phyloP scores from a whole-genome alignment of 352 stramenopile genomes.

The Achlya hypogyna region DNA sequence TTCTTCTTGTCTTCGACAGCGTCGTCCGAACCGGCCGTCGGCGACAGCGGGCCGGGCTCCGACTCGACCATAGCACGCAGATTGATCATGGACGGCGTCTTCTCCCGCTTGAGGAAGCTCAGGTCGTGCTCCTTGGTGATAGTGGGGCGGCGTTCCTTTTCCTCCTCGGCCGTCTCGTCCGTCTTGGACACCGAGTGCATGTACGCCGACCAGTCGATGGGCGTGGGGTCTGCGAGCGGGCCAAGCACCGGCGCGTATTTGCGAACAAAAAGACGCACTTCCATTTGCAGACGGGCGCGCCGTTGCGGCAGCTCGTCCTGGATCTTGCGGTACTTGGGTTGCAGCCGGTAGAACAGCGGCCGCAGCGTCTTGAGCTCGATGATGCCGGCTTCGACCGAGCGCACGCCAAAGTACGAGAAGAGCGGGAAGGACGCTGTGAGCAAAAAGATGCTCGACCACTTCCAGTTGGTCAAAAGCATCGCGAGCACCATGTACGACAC shows the following conservation, averaged over 20 bases:
- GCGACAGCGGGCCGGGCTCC: neutral
- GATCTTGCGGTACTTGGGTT: conserved; percentile 65
- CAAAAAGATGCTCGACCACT: conserved; percentile 75
- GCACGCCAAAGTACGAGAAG: conserved; percentile 84
- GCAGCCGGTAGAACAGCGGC: conserved; percentile 69
- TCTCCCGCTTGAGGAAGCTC: conserved; percentile 44
- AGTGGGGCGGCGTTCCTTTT: conserved; percentile 30
- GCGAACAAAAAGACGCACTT: conserved; percentile 66
- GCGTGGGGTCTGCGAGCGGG: conserved; percentile 53
- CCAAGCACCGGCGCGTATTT: conserved; percentile 56
- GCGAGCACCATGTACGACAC: conserved; percentile 78
- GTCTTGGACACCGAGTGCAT: conserved; percentile 39
- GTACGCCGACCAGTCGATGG: conserved; percentile 77
- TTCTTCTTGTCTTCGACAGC: conserved; percentile 2
- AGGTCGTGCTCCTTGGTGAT: conserved; percentile 75
- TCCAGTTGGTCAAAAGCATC: conserved; percentile 75
- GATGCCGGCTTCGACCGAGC: conserved; percentile 78
- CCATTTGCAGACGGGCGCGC: conserved; percentile 56
- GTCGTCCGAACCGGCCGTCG: neutral
- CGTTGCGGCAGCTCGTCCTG: conserved; percentile 68
- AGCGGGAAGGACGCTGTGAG: conserved; percentile 74
- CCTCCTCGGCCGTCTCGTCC: conserved; percentile 20
- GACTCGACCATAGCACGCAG: neutral
- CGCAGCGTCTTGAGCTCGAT: conserved; percentile 82
- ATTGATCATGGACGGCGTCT: conserved; percentile 20